Percentiles rank a stretch among this genome's conserved stretches.
These are phyloP conservation scores for Aspergillus bertholletiae DNA, from an alignment of 495 filamentous ascomycete species.

Conservation along the genomic window DNA sequence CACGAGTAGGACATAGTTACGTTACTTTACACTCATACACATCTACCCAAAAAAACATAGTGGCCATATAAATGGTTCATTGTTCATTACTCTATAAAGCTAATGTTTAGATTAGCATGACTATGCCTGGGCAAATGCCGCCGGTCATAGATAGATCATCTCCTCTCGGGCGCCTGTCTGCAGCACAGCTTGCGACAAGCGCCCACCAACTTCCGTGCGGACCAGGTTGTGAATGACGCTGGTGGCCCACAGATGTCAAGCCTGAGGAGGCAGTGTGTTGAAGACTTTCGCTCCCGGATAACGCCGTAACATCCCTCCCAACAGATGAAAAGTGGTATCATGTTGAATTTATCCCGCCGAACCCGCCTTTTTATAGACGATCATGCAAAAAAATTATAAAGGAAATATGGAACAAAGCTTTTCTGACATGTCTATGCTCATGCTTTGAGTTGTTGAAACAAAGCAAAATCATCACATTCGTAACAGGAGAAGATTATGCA, in stretches of 20 bases:
- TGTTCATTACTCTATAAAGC: slow-evolving; percentile 39
- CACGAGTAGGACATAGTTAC: no score
- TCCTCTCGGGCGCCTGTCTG: slow-evolving; percentile 10
- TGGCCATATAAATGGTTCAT: slow-evolving; percentile 7
- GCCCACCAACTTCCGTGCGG: slow-evolving; percentile 3
- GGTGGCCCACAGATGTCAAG: slow-evolving; percentile 8
- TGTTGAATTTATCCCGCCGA: slow-evolving; percentile 53
- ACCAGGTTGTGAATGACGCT: slow-evolving; percentile 6
- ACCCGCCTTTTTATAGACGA: slow-evolving; percentile 35
- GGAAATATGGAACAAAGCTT: slow-evolving; percentile 16
- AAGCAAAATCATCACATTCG: slow-evolving; percentile 54
- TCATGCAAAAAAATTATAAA: slow-evolving; percentile 46
- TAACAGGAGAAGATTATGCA: slow-evolving; percentile 28
- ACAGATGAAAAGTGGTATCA: slow-evolving; percentile 51
- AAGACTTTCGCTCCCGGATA: slow-evolving; percentile 42
- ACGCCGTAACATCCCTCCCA: slow-evolving; percentile 46
- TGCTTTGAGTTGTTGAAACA: slow-evolving; percentile 62
- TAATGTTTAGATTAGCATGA: slow-evolving; percentile 47
- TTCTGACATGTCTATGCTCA: slow-evolving; percentile 41
- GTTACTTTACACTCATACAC: no score
- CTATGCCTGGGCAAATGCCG: slow-evolving; percentile 6
- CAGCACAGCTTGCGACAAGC: slow-evolving; percentile 11
- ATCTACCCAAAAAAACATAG: no score
- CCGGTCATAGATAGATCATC: slow-evolving; percentile 2
- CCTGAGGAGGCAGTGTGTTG: slow-evolving; percentile 29